phyloP scores from a whole-genome alignment of 805 yeast species.

The Brettanomyces nanus region DNA sequence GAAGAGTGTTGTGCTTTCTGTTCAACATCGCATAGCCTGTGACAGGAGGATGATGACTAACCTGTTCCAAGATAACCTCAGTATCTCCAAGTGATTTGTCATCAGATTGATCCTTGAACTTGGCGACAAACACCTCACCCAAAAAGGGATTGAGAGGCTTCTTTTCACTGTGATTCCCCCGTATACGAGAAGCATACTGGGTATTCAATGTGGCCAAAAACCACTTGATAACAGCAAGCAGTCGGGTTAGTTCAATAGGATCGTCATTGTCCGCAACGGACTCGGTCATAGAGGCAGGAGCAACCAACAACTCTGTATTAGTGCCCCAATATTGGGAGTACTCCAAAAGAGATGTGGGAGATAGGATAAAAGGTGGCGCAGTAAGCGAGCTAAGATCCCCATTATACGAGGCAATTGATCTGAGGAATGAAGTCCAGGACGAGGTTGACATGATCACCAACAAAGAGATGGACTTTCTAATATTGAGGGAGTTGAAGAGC shows the following conservation, averaged over 20 bases:
- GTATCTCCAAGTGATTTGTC: constrained; percentile 64
- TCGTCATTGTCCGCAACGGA: constrained; percentile 34
- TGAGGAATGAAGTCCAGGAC: constrained; percentile 89
- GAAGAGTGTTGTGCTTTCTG: constrained; percentile 54
- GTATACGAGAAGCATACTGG: constrained; percentile 89
- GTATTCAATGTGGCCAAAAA: constrained; percentile 85
- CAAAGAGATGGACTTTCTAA: neutral
- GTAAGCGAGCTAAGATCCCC: constrained; percentile 91
- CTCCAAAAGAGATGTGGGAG: constrained; percentile 83
- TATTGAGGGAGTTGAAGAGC: neutral
- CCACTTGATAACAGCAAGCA: constrained; percentile 82
- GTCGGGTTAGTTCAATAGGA: constrained; percentile 51
- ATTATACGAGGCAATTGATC: constrained; percentile 84
- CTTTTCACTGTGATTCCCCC: constrained; percentile 90
- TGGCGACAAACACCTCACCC: constrained; percentile 90
- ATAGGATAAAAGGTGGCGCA: constrained; percentile 94
- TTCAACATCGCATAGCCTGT: constrained; percentile 86
- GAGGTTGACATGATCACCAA: constrained; percentile 20
- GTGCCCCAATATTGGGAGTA: constrained; percentile 96
- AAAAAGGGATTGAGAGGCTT: constrained; percentile 94
- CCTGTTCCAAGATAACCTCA: constrained; percentile 78
- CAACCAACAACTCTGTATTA: constrained; percentile 75
- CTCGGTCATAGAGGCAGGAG: constrained; percentile 44
- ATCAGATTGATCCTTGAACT: constrained; percentile 55
- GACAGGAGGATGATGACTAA: constrained; percentile 94